Evolutionary conservation across 257 asterid genomes (phyloP), one percentile per base, ranked within the genome.

Genomic region (Nicotiana knightiana): DNA sequence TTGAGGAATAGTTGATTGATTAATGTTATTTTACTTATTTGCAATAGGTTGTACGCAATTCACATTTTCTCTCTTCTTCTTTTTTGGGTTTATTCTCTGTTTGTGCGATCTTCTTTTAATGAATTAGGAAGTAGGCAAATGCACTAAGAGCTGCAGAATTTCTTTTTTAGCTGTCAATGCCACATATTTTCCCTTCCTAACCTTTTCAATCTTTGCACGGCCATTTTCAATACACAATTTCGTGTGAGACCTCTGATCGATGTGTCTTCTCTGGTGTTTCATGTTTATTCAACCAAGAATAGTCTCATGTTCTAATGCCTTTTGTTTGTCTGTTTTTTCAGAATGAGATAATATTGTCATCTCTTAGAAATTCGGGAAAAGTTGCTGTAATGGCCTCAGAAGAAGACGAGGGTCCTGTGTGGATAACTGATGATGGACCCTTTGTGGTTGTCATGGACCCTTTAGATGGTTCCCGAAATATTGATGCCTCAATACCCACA

Each of bases 381-480:
- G 98, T 90, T 86, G 93, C 98, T 13, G 98, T 91, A 35, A 93
- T 93, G 99, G 99, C 99, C 28, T 95, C 98, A 1, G 98, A 95
- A 84, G 99, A 95, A 88, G 98, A 95, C 35, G 99, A 95, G 77
- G 87, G 89, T 43, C 99, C 98, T 3, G 87, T 95, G 85, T 95
- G 99, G 99, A 87, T 95, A 59, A 83, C 88, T 21, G 97, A 95
- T 78, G 91, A 91, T 76, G 97, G 97, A 62, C 97, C 96, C 1
- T 95, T 89, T 81, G 98, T 92, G 78, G 98, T 95, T 59, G 99
- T 93, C 30, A 83, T 90, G 62, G 99, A 95, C 79, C 98, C 99
- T 75, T 83, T 95, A 3, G 99, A 95, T 84, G 99, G 99, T 33
- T 95, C 98, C 21, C 85, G 99, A 39, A 95, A 95, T 63, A 95